Evolutionary conservation across 129 eudicot genomes (phyloP).

Genomic region (Scalesia atractyloides): DNA sequence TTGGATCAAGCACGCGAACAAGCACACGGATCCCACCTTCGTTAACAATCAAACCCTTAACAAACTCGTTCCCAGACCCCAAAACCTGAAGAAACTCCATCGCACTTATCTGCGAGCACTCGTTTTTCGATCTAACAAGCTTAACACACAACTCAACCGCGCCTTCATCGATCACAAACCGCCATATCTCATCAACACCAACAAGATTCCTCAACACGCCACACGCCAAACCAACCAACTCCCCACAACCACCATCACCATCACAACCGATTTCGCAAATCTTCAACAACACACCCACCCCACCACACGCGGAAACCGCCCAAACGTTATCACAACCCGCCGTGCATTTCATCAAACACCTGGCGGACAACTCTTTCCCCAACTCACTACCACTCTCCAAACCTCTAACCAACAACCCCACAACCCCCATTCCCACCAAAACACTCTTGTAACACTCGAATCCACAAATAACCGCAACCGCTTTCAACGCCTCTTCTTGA

Average conservation of each 20-base stretch:
- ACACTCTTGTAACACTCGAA: conserved; percentile 43
- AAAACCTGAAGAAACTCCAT: conserved; percentile 62
- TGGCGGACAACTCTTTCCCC: conserved; percentile 60
- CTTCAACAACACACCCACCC: conserved; percentile 62
- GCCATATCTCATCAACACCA: conserved; percentile 81
- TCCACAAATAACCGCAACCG: conserved; percentile 51
- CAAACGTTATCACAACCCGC: conserved; percentile 78
- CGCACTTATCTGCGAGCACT: conserved; percentile 49
- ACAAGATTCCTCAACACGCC: conserved; percentile 76
- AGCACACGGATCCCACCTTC: conserved; percentile 75
- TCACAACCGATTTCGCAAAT: conserved; percentile 49
- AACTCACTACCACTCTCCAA: conserved; percentile 61
- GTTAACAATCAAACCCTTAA: conserved; percentile 46
- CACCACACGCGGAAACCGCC: conserved; percentile 92
- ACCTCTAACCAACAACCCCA: conserved; percentile 62
- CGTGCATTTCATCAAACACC: conserved; percentile 71
- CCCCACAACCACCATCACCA: conserved; percentile 30
- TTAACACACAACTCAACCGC: conserved; percentile 43
- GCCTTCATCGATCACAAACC: conserved; percentile 76
- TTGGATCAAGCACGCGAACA: conserved; percentile 60
- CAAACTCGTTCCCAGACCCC: conserved; percentile 57
- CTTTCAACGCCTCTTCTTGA: conserved; percentile 67
- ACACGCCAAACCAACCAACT: conserved; percentile 71
- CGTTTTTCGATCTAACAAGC: conserved; percentile 66
- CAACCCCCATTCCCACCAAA: conserved; percentile 57